Evolutionary conservation across 495 filamentous ascomycete species (phyloP).

Genomic region (Aspergillus heteromorphus): DNA sequence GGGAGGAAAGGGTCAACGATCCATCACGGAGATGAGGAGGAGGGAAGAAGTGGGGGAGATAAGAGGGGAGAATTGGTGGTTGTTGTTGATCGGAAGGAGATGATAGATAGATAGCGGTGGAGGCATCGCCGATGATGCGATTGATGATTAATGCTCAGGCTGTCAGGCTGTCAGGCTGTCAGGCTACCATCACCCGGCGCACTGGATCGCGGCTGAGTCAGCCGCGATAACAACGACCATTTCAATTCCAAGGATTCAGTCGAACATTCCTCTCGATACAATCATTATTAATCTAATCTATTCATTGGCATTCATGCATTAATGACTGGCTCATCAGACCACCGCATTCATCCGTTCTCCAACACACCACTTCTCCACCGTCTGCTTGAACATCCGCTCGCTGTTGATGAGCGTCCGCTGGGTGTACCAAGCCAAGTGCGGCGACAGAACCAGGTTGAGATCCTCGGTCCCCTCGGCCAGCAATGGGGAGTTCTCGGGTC

Average conservation of each 20-base stretch:
- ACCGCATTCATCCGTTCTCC: conserved; percentile 17
- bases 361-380: conserved; percentile 16
- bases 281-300: not conserved
- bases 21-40: not conserved
- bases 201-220: conserved; percentile 2
- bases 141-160: not conserved
- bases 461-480: conserved; percentile 20
- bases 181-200: not conserved
- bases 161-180: no score
- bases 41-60: not conserved
- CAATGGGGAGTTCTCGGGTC: conserved; percentile 21
- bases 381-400: conserved; percentile 11
- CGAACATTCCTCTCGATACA: not conserved
- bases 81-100: no score
- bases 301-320: not conserved
- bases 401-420: conserved; percentile 19
- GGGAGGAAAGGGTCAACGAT: not conserved
- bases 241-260: not conserved
- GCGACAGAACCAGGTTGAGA: conserved; percentile 27
- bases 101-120: not conserved
- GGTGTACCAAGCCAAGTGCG: conserved; percentile 30
- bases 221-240: conserved; percentile 5
- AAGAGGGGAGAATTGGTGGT: not conserved
- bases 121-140: not conserved
- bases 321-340: not conserved